These are phyloP conservation scores for Camellia lanceoleosa DNA, from an alignment of 148 eudicot genomes.

Conservation along the genomic window DNA sequence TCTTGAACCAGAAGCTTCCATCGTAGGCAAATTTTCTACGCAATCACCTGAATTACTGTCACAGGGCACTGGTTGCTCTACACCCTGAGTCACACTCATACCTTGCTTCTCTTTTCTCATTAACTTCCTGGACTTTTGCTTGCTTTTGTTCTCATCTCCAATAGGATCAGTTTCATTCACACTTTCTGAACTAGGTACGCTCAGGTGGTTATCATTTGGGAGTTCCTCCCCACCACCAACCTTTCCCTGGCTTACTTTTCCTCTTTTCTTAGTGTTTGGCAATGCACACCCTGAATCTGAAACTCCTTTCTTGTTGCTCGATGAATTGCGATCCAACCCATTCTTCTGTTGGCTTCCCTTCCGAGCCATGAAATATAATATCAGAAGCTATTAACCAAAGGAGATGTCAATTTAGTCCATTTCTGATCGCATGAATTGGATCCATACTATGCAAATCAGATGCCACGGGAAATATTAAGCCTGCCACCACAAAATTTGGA, in stretches of 20 bases:
- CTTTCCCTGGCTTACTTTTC: slow-evolving; percentile 27
- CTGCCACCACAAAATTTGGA: slow-evolving; percentile 2
- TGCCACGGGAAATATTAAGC: background rate
- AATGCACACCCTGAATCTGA: slow-evolving; percentile 35
- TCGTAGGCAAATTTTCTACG: slow-evolving; percentile 16
- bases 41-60: slow-evolving; percentile 22
- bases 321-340: slow-evolving; percentile 46
- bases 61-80: slow-evolving; percentile 27
- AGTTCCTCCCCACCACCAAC: slow-evolving; percentile 38
- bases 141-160: slow-evolving; percentile 51
- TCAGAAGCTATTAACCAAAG: slow-evolving; percentile 2
- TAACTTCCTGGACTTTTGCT: slow-evolving; percentile 42
- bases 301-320: slow-evolving; percentile 51
- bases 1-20: slow-evolving; percentile 32
- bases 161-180: slow-evolving; percentile 27
- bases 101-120: slow-evolving; percentile 35
- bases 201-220: slow-evolving; percentile 30
- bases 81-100: slow-evolving; percentile 21
- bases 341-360: slow-evolving; percentile 72
- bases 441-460: background rate
- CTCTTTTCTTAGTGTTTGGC: slow-evolving; percentile 32
- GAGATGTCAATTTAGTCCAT: slow-evolving; percentile 12
- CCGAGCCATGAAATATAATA: slow-evolving; percentile 58
- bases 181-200: slow-evolving; percentile 26
- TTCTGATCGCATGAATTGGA: slow-evolving; percentile 23